A percentile compares a stretch with the other conserved stretches of the same genome.
Conservation (phyloP, 1,139 yeast species). For the Yamadazyma jaroonii region DNA sequence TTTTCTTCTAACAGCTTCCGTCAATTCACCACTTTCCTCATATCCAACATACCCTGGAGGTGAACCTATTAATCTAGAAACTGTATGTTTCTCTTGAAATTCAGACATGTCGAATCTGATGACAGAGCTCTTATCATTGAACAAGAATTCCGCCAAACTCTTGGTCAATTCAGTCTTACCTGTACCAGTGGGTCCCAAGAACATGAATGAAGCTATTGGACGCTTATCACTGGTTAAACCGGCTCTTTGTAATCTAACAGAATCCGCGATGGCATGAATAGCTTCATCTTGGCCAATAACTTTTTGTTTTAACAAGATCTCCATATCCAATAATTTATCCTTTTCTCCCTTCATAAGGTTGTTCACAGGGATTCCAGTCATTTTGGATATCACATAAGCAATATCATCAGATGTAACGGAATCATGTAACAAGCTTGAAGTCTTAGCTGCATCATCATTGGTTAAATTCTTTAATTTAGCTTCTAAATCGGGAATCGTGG, state of each 20-base stretch:
- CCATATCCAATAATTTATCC: constrained; percentile 88
- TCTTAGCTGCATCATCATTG: constrained; percentile 33
- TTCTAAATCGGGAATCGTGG: constrained; percentile 80
- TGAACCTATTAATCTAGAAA: constrained; percentile 89
- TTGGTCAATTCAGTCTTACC: constrained; percentile 96
- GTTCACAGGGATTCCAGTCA: constrained; percentile 96
- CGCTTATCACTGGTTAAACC: constrained; percentile 91
- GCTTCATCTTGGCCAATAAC: constrained; percentile 98
- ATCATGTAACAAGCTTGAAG: constrained; percentile 65
- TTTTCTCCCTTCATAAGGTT: constrained; percentile 92
- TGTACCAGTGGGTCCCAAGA: constrained; percentile 96
- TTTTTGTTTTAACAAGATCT: constrained; percentile 64
- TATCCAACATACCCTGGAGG: constrained; percentile 98
- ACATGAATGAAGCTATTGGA: constrained; percentile 95
- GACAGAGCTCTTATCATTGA: constrained; percentile 83
- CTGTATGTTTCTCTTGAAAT: constrained; percentile 90
- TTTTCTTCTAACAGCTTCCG: constrained; percentile 92
- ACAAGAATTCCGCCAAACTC: constrained; percentile 84
- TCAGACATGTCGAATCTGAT: constrained; percentile 96
- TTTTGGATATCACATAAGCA: constrained; percentile 83
- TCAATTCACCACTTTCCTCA: constrained; percentile 92
- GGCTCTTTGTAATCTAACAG: constrained; percentile 93
- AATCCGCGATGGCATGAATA: constrained; percentile 82
- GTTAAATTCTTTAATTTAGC: constrained; percentile 45
- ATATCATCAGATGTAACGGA: constrained; percentile 94